Conservation (phyloP, 2,329 filamentous ascomycete species). For the Claviceps fusiformis region DNA sequence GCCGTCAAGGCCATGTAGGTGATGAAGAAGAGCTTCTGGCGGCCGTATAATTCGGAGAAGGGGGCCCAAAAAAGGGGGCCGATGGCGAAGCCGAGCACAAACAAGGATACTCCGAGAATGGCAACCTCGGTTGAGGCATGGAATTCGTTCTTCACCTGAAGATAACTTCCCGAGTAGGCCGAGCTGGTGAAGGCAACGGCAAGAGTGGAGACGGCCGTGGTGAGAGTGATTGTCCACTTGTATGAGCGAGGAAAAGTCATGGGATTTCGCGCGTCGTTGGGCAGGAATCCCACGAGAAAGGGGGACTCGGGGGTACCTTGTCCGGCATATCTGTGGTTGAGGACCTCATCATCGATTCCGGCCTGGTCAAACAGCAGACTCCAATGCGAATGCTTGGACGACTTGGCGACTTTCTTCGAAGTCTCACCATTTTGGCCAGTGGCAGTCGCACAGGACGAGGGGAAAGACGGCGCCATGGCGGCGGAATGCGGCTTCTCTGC, state of each 20-base stretch:
- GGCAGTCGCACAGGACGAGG: constrained; percentile 1
- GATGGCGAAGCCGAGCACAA: constrained; percentile 48
- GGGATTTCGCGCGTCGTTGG: constrained; percentile 53
- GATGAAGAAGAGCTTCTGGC: constrained; percentile 44
- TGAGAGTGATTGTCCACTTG: constrained; percentile 53
- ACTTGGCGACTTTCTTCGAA: constrained; percentile 14
- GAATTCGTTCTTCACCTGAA: constrained; percentile 42
- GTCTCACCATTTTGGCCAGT: constrained; percentile 30
- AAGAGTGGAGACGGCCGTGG: constrained; percentile 53
- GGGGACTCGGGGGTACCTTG: constrained; percentile 53
- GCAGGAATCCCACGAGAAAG: constrained; percentile 54
- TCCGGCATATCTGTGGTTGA: constrained; percentile 42
- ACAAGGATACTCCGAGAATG: constrained; percentile 50
- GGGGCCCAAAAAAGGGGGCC: constrained; percentile 55
- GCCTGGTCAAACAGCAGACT: constrained; percentile 42
- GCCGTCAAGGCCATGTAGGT: constrained; percentile 44
- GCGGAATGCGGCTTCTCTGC: not conserved
- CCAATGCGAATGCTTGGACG: constrained; percentile 29
- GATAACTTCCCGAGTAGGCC: constrained; percentile 47
- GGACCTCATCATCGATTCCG: constrained; percentile 41
- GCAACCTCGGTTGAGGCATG: constrained; percentile 34
- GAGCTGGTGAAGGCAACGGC: constrained; percentile 58
- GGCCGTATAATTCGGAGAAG: constrained; percentile 48
- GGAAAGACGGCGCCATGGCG: constrained; percentile 5
- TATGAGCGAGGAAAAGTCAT: constrained; percentile 39